Evolutionary conservation across 129 eudicot genomes (phyloP).

Genomic region (Saposhnikovia divaricata): DNA sequence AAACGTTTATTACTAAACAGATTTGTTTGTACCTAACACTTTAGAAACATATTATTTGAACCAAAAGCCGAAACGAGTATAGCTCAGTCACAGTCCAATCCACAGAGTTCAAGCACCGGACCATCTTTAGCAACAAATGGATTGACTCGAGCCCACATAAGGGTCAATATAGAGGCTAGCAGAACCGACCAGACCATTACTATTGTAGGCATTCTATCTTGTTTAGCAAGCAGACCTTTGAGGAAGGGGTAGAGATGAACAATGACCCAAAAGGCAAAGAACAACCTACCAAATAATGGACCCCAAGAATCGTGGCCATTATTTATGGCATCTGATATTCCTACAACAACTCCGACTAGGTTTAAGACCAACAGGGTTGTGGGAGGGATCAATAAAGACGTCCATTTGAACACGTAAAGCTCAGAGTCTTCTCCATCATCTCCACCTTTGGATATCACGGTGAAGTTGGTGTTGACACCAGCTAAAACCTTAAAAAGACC

Average conservation of each 20-base stretch:
- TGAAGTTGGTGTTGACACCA: constrained; percentile 57
- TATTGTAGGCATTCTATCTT: constrained; percentile 52
- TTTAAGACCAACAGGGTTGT: constrained; percentile 53
- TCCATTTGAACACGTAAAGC: constrained; percentile 68
- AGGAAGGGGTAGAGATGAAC: constrained; percentile 69
- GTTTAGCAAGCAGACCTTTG: constrained; percentile 51
- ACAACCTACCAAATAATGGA: constrained; percentile 54
- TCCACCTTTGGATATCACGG: constrained; percentile 54
- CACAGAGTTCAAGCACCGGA: constrained; percentile 5
- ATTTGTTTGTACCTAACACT: not conserved
- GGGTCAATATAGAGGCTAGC: constrained; percentile 59
- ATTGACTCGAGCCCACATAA: constrained; percentile 57
- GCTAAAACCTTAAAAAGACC: constrained; percentile 61
- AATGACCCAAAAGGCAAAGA: constrained; percentile 72
- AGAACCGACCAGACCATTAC: constrained; percentile 74
- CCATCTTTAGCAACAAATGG: constrained; percentile 28
- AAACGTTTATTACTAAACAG: not conserved
- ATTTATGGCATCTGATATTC: constrained; percentile 62
- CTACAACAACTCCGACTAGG: constrained; percentile 53
- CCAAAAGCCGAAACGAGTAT: not conserved
- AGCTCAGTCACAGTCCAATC: constrained; percentile 1
- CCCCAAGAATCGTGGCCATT: constrained; percentile 69
- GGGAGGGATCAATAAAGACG: constrained; percentile 63
- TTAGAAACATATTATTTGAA: not conserved
- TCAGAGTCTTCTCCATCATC: constrained; percentile 61